A percentile compares a stretch with the other conserved stretches of the same genome.
These are phyloP conservation scores for Kazachstania psychrophila DNA, from an alignment of 805 yeast genomes.

Conservation along the genomic window DNA sequence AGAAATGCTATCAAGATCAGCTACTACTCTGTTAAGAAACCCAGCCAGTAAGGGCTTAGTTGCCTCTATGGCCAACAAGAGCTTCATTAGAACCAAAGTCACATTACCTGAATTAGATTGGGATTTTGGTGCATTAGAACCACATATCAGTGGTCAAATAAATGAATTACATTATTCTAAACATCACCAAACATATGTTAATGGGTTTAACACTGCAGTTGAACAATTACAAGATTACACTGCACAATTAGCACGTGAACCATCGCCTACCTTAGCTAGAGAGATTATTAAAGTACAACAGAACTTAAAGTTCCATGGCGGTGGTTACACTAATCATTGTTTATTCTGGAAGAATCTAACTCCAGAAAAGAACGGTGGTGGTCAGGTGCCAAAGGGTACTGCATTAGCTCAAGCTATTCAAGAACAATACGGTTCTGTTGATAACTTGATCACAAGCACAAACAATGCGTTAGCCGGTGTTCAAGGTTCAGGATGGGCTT, in stretches of 20 bases:
- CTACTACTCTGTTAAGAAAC: neutral
- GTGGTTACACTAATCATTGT: constrained; percentile 81
- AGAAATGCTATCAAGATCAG: constrained; percentile 8
- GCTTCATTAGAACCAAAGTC: constrained; percentile 46
- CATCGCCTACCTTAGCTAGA: constrained; percentile 29
- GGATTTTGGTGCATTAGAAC: constrained; percentile 81
- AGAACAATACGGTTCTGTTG: constrained; percentile 63
- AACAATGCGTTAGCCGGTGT: constrained; percentile 72
- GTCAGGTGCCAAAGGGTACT: constrained; percentile 41
- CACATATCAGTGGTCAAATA: constrained; percentile 75
- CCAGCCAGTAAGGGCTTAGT: neutral
- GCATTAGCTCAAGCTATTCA: constrained; percentile 50
- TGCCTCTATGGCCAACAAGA: neutral
- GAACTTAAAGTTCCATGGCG: constrained; percentile 81
- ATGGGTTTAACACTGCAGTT: constrained; percentile 68
- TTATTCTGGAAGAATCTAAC: constrained; percentile 84
- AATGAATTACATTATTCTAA: constrained; percentile 81
- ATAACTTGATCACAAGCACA: constrained; percentile 51
- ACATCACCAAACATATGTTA: constrained; percentile 89
- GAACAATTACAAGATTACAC: constrained; percentile 66
- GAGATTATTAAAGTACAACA: constrained; percentile 51
- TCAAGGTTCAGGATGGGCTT: constrained; percentile 96
- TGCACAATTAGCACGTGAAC: constrained; percentile 46
- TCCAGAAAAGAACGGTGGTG: constrained; percentile 70
- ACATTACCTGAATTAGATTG: constrained; percentile 74